phyloP scores from a whole-genome alignment of 805 yeast genomes.

The Teunomyces atbi region DNA sequence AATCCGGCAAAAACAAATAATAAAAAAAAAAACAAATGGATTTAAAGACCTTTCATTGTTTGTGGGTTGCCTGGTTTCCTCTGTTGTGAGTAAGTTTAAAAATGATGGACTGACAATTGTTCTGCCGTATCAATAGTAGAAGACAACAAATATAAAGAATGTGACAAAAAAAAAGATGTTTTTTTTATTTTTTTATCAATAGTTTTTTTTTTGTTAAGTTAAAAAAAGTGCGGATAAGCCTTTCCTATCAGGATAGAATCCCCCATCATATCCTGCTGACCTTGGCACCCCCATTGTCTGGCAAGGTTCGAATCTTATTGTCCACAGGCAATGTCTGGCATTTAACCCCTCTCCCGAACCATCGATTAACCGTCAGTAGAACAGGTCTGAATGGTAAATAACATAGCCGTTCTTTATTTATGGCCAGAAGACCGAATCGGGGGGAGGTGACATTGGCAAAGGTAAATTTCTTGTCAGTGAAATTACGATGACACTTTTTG shows the following conservation, averaged over 20 bases:
- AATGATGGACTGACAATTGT: not conserved
- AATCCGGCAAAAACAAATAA: slow-evolving; percentile 1
- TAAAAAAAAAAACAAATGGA: not conserved
- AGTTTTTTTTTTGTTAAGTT: not conserved
- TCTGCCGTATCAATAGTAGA: not conserved
- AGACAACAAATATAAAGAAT: not conserved
- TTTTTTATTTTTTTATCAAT: not conserved
- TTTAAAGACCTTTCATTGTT: not conserved
- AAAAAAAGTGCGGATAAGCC: not conserved
- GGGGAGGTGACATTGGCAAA: no score
- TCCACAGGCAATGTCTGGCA: not conserved
- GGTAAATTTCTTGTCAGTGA: not conserved
- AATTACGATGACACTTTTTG: not conserved
- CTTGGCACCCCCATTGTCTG: not conserved
- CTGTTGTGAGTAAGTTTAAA: not conserved
- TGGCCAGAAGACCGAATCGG: no score
- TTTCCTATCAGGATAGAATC: not conserved
- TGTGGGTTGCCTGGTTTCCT: not conserved
- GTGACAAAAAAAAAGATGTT: not conserved
- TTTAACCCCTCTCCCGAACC: not conserved
- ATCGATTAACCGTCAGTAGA: no score
- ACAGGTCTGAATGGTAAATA: no score
- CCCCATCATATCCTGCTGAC: not conserved
- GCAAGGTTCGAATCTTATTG: not conserved
- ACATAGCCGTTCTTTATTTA: no score